Evolutionary conservation across 345 rosid species (phyloP), one percentile per base, ranked within the genome.

Genomic region (Gossypium australe): DNA sequence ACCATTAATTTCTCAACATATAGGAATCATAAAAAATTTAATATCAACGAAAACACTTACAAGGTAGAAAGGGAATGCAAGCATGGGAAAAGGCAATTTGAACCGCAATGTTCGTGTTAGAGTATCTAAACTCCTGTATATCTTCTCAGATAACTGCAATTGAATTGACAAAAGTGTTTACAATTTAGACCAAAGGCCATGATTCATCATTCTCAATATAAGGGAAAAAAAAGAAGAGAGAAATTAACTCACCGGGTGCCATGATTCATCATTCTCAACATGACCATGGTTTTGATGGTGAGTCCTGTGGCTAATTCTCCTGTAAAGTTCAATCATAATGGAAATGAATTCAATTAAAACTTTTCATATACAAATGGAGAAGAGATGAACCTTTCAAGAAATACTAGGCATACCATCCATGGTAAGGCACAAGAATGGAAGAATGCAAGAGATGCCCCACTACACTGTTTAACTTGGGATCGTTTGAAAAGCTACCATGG

Each of bases 231-330:
- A 34, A 34, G 38, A 34, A 64, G 34, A 72, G 25, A 56, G 3
- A 60, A 18, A 47, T 48, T 6, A 60, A 77, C 85, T 79, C 78
- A 92, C 97, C 48, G 97, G 98, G 75, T 85, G 91, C 98, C 98
- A 94, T 13, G 97, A 94, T 81, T 94, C 98, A 14, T 94, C 98
- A 49, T 94, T 94, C 80, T 94, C 97, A 47, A 90, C 97, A 70
- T 94, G 94, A 20, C 98, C 97, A 73, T 94, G 97, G 82, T 94
- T 94, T 77, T 92, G 97, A 80, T 94, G 98, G 63, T 94, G 98
- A 78, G 94, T 92, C 82, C 93, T 90, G 79, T 94, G 98, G 77
- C 98, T 94, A 71, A 94, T 92, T 84, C 98, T 90, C 97, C 97
- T 94, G 80, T 45, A 73, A 34, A 60, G 45, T 11, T 45, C 41